These are phyloP conservation scores for Groenewaldozyma sp. DNA, from an alignment of 1,139 yeast species.

Conservation along the genomic window DNA sequence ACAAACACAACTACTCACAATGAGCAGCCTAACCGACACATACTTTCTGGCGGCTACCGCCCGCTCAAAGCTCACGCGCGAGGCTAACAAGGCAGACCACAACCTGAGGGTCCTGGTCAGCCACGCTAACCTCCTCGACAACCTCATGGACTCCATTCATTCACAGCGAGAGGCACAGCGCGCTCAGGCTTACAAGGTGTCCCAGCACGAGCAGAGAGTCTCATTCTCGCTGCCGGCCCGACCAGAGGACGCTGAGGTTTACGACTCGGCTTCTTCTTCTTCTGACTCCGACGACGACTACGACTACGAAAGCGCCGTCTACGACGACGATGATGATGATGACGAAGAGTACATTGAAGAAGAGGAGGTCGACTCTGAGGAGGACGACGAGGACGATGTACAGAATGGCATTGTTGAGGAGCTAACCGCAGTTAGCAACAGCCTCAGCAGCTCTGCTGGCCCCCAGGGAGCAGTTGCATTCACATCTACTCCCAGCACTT, in stretches of 20 bases:
- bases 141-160: constrained; percentile 43
- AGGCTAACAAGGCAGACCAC: constrained; percentile 54
- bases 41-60: constrained; percentile 63
- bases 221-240: background rate
- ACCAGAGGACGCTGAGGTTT: no score
- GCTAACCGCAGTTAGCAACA: no score
- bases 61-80: constrained; percentile 55
- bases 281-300: constrained; percentile 7
- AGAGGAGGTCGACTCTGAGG: constrained; percentile 3
- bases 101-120: constrained; percentile 54
- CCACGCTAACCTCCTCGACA: constrained; percentile 70
- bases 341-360: background rate
- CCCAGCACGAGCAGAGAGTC: constrained; percentile 7
- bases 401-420: no score
- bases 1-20: background rate
- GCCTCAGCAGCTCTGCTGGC: no score
- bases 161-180: constrained; percentile 13
- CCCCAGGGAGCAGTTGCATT: no score
- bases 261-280: no score
- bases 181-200: constrained; percentile 8
- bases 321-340: constrained; percentile 9
- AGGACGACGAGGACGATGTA: constrained; percentile 2
- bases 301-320: constrained; percentile 9
- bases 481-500: no score
- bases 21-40: constrained; percentile 36